Evolutionary conservation across 2,329 filamentous ascomycete species (phyloP), one percentile per base, ranked within the genome.

Genomic region (Trichoderma asperellum): DNA sequence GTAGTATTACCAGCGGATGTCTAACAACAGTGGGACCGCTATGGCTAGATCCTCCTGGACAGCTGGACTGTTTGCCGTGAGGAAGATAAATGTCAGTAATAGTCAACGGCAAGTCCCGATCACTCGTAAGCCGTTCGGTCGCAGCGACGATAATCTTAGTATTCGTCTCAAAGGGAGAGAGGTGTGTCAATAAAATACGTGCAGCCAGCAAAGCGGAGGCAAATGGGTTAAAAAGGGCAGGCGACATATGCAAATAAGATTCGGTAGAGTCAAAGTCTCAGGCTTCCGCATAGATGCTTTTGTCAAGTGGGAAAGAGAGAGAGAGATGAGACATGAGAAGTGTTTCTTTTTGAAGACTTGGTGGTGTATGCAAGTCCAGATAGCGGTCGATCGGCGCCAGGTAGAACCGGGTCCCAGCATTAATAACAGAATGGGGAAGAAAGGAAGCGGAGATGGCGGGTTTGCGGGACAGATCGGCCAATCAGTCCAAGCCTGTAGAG

Each of bases 261-360:
- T 77, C 65, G 68, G 72, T 72, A 75, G 71, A 74, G 74, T 74
- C 74, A 76, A 72, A 72, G 75, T 77, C 72, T 78, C 71, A 75
- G 72, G 70, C 72, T 72, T 68, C 73, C 73, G 73, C 72, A 71
- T 70, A 73, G 70, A 72, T 73, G 71, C 67, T 55, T 71, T 65
- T 70, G 52, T 69, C 68, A 65, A 72, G 32, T 58, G 68, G 43
- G 40, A 67, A 43, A 74, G 70, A 72, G 71, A 74, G 73, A 68
- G 71, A 74, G 74, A 68, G 71, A 75, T 74, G 70, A 72, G 73
- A 74, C 71, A 75, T 70, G 74, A 72, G 68, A 73, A 73, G 70
- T 74, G 75, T 76, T 79, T 79, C 77, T 77, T 76, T 78, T 77
- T 79, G 73, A 71, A 73, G 73, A 73, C 71, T 73, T 73, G 71